phyloP scores from a whole-genome alignment of 2,329 filamentous ascomycete species.

The Epichloe gansuensis region DNA sequence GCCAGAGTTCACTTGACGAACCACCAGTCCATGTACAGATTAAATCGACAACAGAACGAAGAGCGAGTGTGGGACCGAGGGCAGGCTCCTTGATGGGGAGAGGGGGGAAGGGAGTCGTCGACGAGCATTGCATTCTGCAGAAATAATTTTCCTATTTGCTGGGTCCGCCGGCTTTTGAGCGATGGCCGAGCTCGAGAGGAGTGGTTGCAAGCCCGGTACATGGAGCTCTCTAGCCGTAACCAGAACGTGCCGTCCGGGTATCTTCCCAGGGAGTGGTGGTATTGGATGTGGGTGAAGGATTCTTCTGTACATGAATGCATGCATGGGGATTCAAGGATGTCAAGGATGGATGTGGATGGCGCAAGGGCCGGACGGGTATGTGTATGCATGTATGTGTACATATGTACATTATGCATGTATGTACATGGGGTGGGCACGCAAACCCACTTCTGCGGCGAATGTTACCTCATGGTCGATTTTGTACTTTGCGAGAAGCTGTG shows the following conservation, averaged over 20 bases:
- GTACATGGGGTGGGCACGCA: not conserved
- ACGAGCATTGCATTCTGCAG: no score
- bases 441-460: not conserved
- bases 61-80: no score
- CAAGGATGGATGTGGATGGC: not conserved
- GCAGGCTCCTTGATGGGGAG: no score
- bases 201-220: no score
- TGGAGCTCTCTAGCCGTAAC: not conserved
- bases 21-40: no score
- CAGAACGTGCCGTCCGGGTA: not conserved
- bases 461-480: not conserved
- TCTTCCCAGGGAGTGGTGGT: not conserved
- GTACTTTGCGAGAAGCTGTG: not conserved
- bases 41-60: no score
- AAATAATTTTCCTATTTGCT: no score
- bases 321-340: not conserved
- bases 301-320: not conserved
- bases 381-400: not conserved
- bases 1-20: no score
- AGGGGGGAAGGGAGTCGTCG: no score
- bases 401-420: not conserved
- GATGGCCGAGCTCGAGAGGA: no score
- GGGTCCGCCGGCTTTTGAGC: no score
- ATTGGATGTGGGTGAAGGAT: not conserved
- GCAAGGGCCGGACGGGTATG: not conserved